phyloP scores from a whole-genome alignment of 202 grass and related monocot species.

The Alloteropsis angusta region DNA sequence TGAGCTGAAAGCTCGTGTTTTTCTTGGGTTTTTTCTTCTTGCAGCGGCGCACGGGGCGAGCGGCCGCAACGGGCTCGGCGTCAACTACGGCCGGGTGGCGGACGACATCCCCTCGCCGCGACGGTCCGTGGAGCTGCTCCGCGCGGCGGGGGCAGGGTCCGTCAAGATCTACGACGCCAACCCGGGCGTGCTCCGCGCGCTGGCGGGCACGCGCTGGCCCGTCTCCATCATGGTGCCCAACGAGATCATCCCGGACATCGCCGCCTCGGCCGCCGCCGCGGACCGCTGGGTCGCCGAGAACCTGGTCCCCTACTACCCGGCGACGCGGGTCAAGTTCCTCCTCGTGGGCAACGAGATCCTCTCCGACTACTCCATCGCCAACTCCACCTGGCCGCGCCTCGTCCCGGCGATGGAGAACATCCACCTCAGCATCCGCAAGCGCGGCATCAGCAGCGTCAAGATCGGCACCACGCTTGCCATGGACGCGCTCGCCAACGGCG shows the following conservation, averaged over 20 bases:
- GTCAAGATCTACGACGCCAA: conserved; percentile 98
- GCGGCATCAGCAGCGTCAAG: conserved; percentile 53
- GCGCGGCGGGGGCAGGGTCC: conserved; percentile 37
- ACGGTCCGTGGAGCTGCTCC: conserved; percentile 51
- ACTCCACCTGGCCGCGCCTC: conserved; percentile 46
- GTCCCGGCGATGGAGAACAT: conserved; percentile 83
- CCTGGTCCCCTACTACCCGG: conserved; percentile 39
- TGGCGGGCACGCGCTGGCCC: conserved; percentile 38
- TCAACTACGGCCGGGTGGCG: conserved; percentile 85
- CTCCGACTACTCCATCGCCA: conserved; percentile 50
- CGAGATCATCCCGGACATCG: conserved; percentile 52
- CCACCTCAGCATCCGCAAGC: conserved; percentile 36
- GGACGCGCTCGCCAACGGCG: conserved; percentile 38
- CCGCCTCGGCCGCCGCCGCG: conserved; percentile 39
- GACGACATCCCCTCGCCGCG: conserved; percentile 56
- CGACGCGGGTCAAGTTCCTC: conserved; percentile 60
- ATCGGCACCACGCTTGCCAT: conserved; percentile 80
- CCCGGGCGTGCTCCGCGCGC: conserved; percentile 49
- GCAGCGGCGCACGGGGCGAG: conserved; percentile 7
- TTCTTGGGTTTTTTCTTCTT: background rate
- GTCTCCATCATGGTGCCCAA: conserved; percentile 97
- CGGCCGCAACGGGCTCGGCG: conserved; percentile 44
- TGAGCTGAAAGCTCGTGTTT: background rate
- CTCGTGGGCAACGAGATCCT: conserved; percentile 94
- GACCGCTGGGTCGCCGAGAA: conserved; percentile 58